Percentiles rank a stretch among this genome's conserved stretches.
phyloP scores from a whole-genome alignment of 345 rosid species.

The Limnanthes douglasii region DNA sequence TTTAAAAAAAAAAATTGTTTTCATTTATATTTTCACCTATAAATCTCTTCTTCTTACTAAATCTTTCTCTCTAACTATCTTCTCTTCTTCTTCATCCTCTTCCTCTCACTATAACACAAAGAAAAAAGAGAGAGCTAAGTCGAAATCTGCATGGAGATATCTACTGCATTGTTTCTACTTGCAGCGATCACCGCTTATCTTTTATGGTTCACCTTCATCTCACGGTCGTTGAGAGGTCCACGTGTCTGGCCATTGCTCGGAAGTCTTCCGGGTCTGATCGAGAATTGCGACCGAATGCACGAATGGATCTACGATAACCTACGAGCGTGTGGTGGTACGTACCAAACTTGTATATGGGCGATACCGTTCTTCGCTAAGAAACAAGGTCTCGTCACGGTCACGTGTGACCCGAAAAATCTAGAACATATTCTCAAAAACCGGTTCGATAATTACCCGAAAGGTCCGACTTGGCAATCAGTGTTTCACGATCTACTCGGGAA shows the following conservation, averaged over 20 bases:
- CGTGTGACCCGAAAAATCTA: slow-evolving; percentile 81
- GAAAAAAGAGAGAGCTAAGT: background rate
- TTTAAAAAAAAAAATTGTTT: too few species aligned
- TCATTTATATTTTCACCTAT: slow-evolving; percentile 27
- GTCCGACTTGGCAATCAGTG: slow-evolving; percentile 95
- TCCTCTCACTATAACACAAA: too few species aligned
- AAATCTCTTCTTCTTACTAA: slow-evolving; percentile 17
- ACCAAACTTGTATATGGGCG: slow-evolving; percentile 94
- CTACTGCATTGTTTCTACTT: slow-evolving; percentile 44
- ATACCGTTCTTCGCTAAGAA: slow-evolving; percentile 60
- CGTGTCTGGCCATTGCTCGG: slow-evolving; percentile 88
- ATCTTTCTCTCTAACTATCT: slow-evolving; percentile 1
- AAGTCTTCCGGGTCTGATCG: slow-evolving; percentile 82
- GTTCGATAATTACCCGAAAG: slow-evolving; percentile 89
- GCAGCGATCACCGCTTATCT: slow-evolving; percentile 61
- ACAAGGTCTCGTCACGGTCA: slow-evolving; percentile 96
- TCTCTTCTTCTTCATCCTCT: slow-evolving; percentile 3
- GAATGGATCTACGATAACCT: slow-evolving; percentile 98
- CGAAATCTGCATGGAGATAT: slow-evolving; percentile 31
- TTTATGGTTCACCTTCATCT: slow-evolving; percentile 80
- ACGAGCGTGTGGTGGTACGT: slow-evolving; percentile 86
- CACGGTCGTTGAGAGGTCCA: slow-evolving; percentile 73
- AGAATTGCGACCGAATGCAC: slow-evolving; percentile 82
- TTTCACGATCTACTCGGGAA: slow-evolving; percentile 85
- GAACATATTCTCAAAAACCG: slow-evolving; percentile 83